phyloP scores from a whole-genome alignment of 2,329 filamentous ascomycete genomes.

The Pestalotiopsis sp. region DNA sequence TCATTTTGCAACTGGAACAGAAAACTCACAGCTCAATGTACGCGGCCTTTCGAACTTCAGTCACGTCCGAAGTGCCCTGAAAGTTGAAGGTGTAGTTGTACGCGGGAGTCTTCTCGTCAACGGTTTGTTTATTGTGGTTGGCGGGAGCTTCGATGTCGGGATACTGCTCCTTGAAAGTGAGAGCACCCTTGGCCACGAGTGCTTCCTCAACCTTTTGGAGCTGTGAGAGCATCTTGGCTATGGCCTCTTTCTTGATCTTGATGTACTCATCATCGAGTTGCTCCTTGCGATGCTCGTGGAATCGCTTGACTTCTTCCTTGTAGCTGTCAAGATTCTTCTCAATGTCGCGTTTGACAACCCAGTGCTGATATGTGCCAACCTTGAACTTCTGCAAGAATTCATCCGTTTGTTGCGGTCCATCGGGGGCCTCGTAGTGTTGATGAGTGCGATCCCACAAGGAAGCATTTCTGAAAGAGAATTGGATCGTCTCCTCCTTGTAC shows the following conservation, averaged over 20 bases:
- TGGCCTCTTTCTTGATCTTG: slow-evolving; percentile 55
- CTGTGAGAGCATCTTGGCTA: slow-evolving; percentile 49
- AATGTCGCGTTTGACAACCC: slow-evolving; percentile 45
- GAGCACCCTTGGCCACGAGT: slow-evolving; percentile 61
- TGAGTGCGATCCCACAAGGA: background rate
- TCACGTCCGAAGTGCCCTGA: slow-evolving; percentile 52
- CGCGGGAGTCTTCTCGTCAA: slow-evolving; percentile 14
- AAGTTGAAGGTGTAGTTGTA: slow-evolving; percentile 57
- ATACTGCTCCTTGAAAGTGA: slow-evolving; percentile 65
- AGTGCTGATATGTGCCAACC: slow-evolving; percentile 61
- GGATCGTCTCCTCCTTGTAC: slow-evolving; percentile 38
- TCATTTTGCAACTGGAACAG: background rate
- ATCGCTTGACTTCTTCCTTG: slow-evolving; percentile 31
- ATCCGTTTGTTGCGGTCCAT: slow-evolving; percentile 38
- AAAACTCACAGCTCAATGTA: slow-evolving; percentile 64
- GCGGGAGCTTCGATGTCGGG: slow-evolving; percentile 44
- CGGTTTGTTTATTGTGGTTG: background rate
- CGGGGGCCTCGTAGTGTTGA: background rate
- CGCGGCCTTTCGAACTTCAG: slow-evolving; percentile 51
- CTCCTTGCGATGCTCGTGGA: slow-evolving; percentile 34
- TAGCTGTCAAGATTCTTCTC: slow-evolving; percentile 31
- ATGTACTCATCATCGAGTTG: slow-evolving; percentile 30
- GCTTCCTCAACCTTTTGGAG: slow-evolving; percentile 55
- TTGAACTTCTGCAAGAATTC: slow-evolving; percentile 54
- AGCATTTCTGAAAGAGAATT: slow-evolving; percentile 14